Evolutionary conservation across 1,284 basidiomycete genomes (phyloP).

Genomic region (Wallemia hederae): DNA sequence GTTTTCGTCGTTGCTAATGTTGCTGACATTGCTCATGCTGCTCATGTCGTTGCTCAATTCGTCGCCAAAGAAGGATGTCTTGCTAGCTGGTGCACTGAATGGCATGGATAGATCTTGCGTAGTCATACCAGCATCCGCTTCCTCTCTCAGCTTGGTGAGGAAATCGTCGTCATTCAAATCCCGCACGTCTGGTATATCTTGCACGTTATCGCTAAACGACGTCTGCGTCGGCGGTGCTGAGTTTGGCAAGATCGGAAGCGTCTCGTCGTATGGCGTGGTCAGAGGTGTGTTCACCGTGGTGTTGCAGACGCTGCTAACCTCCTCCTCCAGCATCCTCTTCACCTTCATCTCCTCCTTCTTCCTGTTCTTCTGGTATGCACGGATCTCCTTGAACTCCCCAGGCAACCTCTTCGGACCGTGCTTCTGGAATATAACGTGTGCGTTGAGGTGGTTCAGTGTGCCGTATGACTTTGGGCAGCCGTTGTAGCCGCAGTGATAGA

Average conservation of each 20-base stretch:
- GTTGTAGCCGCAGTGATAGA: conserved; percentile 54
- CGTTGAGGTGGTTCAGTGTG: conserved; percentile 69
- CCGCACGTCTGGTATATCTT: background rate
- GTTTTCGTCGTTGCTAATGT: background rate
- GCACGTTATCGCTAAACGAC: background rate
- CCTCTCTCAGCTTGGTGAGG: no score
- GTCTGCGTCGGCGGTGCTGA: conserved; percentile 1
- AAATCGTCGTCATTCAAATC: background rate
- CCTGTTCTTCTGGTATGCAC: conserved; percentile 77
- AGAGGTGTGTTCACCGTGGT: background rate
- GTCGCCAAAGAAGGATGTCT: background rate
- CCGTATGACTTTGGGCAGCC: conserved; percentile 49
- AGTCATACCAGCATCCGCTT: no score
- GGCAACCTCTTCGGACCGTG: conserved; percentile 59
- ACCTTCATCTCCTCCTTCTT: conserved; percentile 27
- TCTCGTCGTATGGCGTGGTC: background rate
- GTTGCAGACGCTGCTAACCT: background rate
- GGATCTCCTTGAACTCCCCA: conserved; percentile 81
- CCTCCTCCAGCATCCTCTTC: background rate
- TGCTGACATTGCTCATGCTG: no score
- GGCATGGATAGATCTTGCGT: background rate
- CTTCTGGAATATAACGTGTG: conserved; percentile 75
- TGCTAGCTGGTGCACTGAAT: background rate
- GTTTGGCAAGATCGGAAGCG: background rate
- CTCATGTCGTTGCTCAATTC: background rate